Conservation (phyloP, 2,329 filamentous ascomycete species). For the Cercospora zeae-maydis region DNA sequence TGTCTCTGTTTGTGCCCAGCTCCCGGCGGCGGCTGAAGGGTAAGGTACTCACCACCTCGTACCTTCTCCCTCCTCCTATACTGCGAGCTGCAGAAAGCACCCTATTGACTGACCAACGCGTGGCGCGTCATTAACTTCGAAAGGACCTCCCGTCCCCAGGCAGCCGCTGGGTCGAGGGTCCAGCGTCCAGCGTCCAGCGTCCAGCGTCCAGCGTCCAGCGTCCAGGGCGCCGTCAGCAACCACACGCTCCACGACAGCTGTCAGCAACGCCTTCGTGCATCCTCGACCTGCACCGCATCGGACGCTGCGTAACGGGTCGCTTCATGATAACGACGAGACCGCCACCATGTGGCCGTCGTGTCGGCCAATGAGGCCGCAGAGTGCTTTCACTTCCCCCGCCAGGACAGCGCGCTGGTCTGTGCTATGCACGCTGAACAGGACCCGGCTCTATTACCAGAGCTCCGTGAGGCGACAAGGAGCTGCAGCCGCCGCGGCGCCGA, state of each 20-base stretch:
- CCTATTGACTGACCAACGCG: constrained; percentile 5
- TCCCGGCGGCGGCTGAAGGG: not conserved
- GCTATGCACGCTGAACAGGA: constrained; percentile 16
- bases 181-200: not conserved
- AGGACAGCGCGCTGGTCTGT: constrained; percentile 10
- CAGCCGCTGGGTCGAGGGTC: not conserved
- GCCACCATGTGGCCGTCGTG: constrained; percentile 34
- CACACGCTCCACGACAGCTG: not conserved
- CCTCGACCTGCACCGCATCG: not conserved
- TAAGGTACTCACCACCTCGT: constrained; percentile 4
- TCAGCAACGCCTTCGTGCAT: not conserved
- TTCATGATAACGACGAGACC: constrained; percentile 25
- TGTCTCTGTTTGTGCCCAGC: not conserved
- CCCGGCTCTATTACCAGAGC: constrained; percentile 24
- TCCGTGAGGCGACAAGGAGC: constrained; percentile 21
- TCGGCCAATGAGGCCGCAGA: constrained; percentile 29
- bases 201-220: not conserved
- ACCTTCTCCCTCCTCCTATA: constrained; percentile 5
- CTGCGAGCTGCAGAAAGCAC: constrained; percentile 7
- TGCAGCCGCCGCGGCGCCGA: constrained; percentile 17
- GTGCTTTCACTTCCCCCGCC: constrained; percentile 5
- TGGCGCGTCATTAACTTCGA: constrained; percentile 9
- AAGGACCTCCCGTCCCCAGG: not conserved
- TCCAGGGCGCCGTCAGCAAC: not conserved
- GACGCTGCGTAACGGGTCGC: not conserved